Conservation (phyloP, 225 moss, liverwort and hornwort genomes). For the Bryoerythrophyllum caledonicum region DNA sequence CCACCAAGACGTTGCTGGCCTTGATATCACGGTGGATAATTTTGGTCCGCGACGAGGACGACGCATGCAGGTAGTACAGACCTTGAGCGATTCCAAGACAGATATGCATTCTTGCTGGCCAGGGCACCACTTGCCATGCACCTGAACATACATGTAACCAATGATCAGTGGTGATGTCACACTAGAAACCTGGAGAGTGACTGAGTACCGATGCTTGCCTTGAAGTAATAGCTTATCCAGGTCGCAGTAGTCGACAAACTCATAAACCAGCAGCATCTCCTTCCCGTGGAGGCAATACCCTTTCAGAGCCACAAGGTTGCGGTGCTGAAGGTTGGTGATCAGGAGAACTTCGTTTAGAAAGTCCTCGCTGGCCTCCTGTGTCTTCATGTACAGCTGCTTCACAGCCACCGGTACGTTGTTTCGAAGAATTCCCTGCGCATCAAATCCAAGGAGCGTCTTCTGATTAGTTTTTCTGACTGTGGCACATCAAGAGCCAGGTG, state of each 20-base stretch:
- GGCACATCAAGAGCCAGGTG: too few relatives aligned
- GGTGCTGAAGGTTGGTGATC: not conserved
- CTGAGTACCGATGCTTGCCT: not conserved
- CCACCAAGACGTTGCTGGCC: not conserved
- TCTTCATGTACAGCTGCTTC: not conserved
- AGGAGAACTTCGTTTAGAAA: not conserved
- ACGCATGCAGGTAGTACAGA: not conserved
- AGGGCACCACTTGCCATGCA: not conserved
- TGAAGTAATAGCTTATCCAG: not conserved
- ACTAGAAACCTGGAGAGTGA: not conserved
- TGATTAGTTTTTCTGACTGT: too few relatives aligned
- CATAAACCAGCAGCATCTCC: not conserved
- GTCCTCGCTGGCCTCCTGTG: not conserved
- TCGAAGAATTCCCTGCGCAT: not conserved
- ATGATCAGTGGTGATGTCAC: not conserved
- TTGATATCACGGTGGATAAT: not conserved
- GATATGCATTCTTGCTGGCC: not conserved
- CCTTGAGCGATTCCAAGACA: not conserved
- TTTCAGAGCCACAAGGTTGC: not conserved
- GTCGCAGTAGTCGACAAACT: not conserved
- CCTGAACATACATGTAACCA: not conserved
- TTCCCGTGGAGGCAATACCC: not conserved
- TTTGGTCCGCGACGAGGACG: not conserved
- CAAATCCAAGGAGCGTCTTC: not conserved
- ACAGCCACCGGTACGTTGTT: not conserved